Base-by-base conservation (phyloP, 768 basidiomycete species). In the Auriscalpium orientale region DNA sequence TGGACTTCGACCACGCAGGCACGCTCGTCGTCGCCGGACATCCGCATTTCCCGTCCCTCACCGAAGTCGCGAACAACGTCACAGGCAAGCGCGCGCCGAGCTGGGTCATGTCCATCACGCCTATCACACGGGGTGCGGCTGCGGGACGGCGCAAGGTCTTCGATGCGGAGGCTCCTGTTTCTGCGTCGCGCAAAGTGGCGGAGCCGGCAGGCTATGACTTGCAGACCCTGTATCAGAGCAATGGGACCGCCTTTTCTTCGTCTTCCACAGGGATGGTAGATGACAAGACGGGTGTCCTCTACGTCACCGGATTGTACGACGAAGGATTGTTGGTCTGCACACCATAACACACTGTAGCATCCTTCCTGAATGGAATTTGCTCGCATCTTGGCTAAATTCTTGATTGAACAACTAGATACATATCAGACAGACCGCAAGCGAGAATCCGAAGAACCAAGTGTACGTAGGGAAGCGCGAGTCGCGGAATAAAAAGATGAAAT, bases 161-260 rank as follows among this genome's bases (percentile, higher is more conserved):
- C 51, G 81, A 83, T 54, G 35, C 49, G 4, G 66, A 70, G 8
- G 81, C 80, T 4, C 81, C 83, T 0, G 64, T 79, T 40, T 75
- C 84, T 0, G 75, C 74, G 37, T 73, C 66, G 54, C 65, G 64
- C 46, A 75, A 78, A 47, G 74, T 77, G 1, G 65, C 74, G 0
- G 62, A 65, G 15, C 65, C 71, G 28, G 59, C 58, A 10, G 70
- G 70, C 2, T 71, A 77, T 61, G 72, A 74, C 36, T 54, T 87
- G 34, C 73, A 77, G 62, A 87, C 87, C 0, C 59, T 89, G n/a
- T 89, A 86, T 70, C 87, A 86, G 70, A 89, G 87, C 61, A 74
- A 83, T 58, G 87, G 87, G n/a, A 72, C 75, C 4, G 76, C 76
- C 6, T 85, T 85, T 62, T 74, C 77, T 13, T 70, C 76, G 2